A percentile compares a stretch with the other conserved stretches of the same genome.
Evolutionary conservation across 495 filamentous ascomycete genomes (phyloP).

Genomic region (Saxispiralis lemnorum): DNA sequence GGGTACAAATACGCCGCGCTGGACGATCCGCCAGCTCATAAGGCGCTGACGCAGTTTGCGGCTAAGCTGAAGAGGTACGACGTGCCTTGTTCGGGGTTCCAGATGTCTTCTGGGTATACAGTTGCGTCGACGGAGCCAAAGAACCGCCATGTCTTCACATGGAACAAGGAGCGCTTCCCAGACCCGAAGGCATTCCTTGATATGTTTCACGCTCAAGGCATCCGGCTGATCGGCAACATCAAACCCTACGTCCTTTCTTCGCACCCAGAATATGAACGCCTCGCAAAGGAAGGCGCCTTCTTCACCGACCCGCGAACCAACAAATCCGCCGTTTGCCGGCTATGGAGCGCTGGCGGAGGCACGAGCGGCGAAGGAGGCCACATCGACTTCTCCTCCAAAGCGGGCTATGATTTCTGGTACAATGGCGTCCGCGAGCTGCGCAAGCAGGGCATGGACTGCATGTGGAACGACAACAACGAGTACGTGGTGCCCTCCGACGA

Average conservation of each 20-base stretch:
- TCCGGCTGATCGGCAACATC: slow-evolving; percentile 49
- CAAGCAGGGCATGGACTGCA: slow-evolving; percentile 44
- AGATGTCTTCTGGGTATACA: slow-evolving; percentile 55
- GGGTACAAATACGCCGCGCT: slow-evolving; percentile 54
- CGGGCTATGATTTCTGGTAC: slow-evolving; percentile 53
- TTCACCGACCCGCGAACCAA: slow-evolving; percentile 41
- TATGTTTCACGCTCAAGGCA: slow-evolving; percentile 42
- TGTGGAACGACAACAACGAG: slow-evolving; percentile 68
- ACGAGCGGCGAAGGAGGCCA: slow-evolving; percentile 51
- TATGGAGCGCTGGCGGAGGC: slow-evolving; percentile 52
- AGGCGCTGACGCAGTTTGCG: slow-evolving; percentile 41
- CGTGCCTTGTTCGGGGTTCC: slow-evolving; percentile 54
- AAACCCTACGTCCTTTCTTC: slow-evolving; percentile 50
- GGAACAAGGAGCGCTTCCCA: slow-evolving; percentile 49
- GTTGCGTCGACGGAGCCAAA: slow-evolving; percentile 47
- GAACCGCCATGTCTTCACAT: slow-evolving; percentile 53
- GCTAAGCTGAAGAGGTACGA: slow-evolving; percentile 41
- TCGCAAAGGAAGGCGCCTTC: slow-evolving; percentile 36
- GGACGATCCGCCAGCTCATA: slow-evolving; percentile 39
- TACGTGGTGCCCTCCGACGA: slow-evolving; percentile 47
- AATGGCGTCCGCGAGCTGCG: slow-evolving; percentile 42
- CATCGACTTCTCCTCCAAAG: slow-evolving; percentile 48
- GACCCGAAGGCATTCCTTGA: slow-evolving; percentile 42
- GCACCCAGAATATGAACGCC: slow-evolving; percentile 43
- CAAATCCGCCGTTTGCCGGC: slow-evolving; percentile 36